These are phyloP conservation scores for Sisymbrium altissimum DNA, from an alignment of 345 rosid species.

Conservation along the genomic window DNA sequence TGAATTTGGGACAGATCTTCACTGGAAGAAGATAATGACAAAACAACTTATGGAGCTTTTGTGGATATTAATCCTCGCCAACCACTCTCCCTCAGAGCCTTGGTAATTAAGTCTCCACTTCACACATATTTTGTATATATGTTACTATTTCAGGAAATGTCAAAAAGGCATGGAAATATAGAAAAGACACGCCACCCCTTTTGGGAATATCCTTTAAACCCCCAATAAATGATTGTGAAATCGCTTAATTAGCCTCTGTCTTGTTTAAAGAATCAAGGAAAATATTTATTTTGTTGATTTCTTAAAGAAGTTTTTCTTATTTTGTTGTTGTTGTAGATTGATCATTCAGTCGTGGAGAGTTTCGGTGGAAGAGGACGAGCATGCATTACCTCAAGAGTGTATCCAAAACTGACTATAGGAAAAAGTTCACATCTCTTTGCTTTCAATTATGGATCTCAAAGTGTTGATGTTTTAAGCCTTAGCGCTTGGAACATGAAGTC, in stretches of 20 bases:
- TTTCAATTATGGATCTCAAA: conserved; percentile 38
- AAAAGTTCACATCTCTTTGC: conserved; percentile 34
- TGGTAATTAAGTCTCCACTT: conserved; percentile 33
- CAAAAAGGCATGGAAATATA: not conserved
- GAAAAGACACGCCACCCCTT: not conserved
- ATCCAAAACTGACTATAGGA: conserved; percentile 49
- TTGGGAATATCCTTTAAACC: not conserved
- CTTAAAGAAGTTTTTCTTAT: not conserved
- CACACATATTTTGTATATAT: not conserved
- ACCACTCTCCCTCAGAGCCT: conserved; percentile 41
- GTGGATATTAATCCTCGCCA: conserved; percentile 45
- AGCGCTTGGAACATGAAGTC: conserved; percentile 46
- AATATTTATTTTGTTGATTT: not conserved
- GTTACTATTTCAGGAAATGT: not conserved
- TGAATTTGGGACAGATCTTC: conserved; percentile 45
- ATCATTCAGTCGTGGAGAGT: conserved; percentile 64
- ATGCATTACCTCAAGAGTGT: conserved; percentile 59
- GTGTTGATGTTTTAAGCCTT: conserved; percentile 34
- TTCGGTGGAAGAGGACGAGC: conserved; percentile 52
- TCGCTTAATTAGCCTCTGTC: not conserved
- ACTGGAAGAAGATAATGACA: conserved; percentile 39
- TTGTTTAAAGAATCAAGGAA: not conserved
- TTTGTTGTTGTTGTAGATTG: conserved; percentile 28
- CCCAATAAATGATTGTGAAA: not conserved
- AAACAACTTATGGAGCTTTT: conserved; percentile 61